Percentiles rank a stretch among this genome's conserved stretches.
These are phyloP conservation scores for Chenopodium formosanum DNA, from an alignment of 148 eudicot species.

Conservation along the genomic window DNA sequence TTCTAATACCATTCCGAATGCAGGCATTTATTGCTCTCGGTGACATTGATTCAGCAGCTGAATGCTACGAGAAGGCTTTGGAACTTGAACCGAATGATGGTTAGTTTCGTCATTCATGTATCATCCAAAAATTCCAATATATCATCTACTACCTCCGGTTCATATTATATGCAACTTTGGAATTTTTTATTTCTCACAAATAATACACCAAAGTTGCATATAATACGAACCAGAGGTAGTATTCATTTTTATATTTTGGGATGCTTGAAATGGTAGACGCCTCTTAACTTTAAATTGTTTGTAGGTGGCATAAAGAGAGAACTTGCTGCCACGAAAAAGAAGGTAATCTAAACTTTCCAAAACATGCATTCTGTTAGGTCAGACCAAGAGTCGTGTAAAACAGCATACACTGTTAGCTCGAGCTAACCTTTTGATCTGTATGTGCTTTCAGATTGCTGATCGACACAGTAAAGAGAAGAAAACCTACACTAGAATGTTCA, in stretches of 20 bases:
- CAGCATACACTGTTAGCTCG: not conserved
- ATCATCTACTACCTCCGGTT: too few relatives aligned
- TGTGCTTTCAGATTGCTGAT: constrained; percentile 64
- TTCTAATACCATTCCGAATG: not conserved
- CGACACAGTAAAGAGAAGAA: constrained; percentile 69
- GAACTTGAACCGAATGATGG: constrained; percentile 80
- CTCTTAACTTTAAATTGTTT: constrained; percentile 7
- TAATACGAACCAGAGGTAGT: too few relatives aligned
- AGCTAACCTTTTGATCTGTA: constrained; percentile 16
- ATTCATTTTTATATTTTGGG: not conserved
- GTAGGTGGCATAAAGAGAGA: constrained; percentile 70
- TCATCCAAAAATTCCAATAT: not conserved
- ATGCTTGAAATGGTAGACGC: constrained; percentile 1
- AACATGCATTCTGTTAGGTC: not conserved
- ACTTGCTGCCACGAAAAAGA: constrained; percentile 39
- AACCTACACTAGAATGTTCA: constrained; percentile 73
- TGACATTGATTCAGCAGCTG: constrained; percentile 71
- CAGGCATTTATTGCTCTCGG: constrained; percentile 76
- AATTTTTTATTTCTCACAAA: too few relatives aligned
- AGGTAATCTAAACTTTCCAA: constrained; percentile 36
- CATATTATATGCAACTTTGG: too few relatives aligned
- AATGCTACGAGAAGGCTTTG: constrained; percentile 67
- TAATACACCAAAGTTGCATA: too few relatives aligned
- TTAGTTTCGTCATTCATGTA: constrained; percentile 16
- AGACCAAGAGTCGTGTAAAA: not conserved